These are phyloP conservation scores for Erythrobasidium hasegawianum DNA, from an alignment of 1,284 basidiomycete species.

Conservation along the genomic window DNA sequence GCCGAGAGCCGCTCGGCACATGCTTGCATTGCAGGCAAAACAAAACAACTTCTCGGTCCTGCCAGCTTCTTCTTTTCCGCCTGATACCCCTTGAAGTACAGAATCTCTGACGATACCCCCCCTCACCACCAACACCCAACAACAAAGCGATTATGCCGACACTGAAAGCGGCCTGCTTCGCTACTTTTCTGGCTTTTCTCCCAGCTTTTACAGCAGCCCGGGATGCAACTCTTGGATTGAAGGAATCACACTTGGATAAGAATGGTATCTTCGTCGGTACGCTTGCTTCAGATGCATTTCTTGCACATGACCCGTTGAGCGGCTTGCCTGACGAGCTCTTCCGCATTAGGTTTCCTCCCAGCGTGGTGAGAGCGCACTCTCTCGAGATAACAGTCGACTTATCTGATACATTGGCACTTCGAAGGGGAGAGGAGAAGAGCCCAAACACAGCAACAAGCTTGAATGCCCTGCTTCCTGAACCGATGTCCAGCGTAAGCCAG, in stretches of 20 bases:
- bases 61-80: no score
- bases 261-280: slow-evolving; percentile 32
- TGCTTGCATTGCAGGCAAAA: no score
- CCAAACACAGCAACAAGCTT: slow-evolving; percentile 30
- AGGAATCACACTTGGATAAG: slow-evolving; percentile 29
- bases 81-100: no score
- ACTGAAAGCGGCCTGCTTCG: no score
- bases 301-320: not conserved
- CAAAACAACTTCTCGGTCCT: no score
- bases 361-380: slow-evolving; percentile 21
- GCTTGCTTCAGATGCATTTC: not conserved
- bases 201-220: not conserved
- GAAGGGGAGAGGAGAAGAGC: slow-evolving; percentile 31
- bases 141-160: no score
- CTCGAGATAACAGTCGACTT: no score
- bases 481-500: slow-evolving; percentile 30
- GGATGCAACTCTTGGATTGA: slow-evolving; percentile 17
- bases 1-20: no score
- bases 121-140: no score
- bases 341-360: slow-evolving; percentile 24
- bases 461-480: slow-evolving; percentile 26
- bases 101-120: no score
- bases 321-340: not conserved
- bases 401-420: no score
- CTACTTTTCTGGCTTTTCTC: no score